Evolutionary conservation across 305 asterid species (phyloP).

Genomic region (Andrographis paniculata): DNA sequence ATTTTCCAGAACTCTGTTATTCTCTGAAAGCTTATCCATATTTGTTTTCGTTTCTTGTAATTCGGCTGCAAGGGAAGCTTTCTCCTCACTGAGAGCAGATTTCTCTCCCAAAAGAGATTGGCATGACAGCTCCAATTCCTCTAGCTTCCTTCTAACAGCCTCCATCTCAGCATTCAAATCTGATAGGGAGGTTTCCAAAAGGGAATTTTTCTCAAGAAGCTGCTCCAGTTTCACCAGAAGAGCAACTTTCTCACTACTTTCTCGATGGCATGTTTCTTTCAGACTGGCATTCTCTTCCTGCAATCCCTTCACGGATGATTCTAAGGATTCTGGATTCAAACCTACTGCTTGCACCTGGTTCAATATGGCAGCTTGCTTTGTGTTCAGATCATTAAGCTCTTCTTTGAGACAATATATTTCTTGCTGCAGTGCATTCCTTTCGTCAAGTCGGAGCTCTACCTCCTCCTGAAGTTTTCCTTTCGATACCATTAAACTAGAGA

Average conservation of each 20-base stretch:
- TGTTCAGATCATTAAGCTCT: slow-evolving; percentile 64
- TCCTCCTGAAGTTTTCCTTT: slow-evolving; percentile 75
- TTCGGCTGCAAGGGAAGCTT: slow-evolving; percentile 37
- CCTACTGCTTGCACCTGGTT: slow-evolving; percentile 69
- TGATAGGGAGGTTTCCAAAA: slow-evolving; percentile 75
- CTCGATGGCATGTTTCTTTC: slow-evolving; percentile 51
- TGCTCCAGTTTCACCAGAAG: slow-evolving; percentile 73
- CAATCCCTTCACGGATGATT: slow-evolving; percentile 55
- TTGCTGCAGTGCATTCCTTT: slow-evolving; percentile 94
- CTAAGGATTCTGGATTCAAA: slow-evolving; percentile 49
- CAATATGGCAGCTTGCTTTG: slow-evolving; percentile 46
- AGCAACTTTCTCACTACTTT: slow-evolving; percentile 54
- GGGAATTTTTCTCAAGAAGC: slow-evolving; percentile 78
- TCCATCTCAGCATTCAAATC: slow-evolving; percentile 82
- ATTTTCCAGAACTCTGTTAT: slow-evolving; percentile 53
- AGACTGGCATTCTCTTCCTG: slow-evolving; percentile 51
- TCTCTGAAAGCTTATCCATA: slow-evolving; percentile 54
- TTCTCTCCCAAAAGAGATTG: slow-evolving; percentile 61
- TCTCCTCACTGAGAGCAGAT: slow-evolving; percentile 59
- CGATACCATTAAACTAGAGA: slow-evolving; percentile 48
- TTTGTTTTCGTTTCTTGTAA: slow-evolving; percentile 58
- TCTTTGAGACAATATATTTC: slow-evolving; percentile 92
- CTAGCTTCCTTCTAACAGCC: slow-evolving; percentile 61
- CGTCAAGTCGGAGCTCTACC: slow-evolving; percentile 80
- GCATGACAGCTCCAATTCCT: slow-evolving; percentile 54